Conservation (phyloP, 2,329 filamentous ascomycete species). For the Didymella segeticola region DNA sequence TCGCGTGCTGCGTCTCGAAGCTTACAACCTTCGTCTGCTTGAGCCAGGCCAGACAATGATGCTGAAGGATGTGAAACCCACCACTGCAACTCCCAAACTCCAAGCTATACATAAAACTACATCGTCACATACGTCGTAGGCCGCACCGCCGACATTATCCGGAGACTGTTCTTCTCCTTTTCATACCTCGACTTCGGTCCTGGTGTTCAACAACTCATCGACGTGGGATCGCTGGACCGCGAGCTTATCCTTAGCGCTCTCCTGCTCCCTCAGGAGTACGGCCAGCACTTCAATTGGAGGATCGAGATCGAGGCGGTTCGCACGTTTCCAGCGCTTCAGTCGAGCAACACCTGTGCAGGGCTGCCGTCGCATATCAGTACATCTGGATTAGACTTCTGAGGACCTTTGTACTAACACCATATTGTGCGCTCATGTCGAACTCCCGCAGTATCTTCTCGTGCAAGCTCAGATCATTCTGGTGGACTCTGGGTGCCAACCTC, state of each 20-base stretch:
- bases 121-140: not conserved
- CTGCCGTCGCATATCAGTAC: constrained; percentile 54
- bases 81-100: constrained; percentile 22
- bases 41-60: constrained; percentile 1
- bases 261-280: constrained; percentile 76
- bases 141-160: not conserved
- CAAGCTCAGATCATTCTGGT: constrained; percentile 74
- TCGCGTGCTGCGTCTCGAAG: not conserved
- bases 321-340: constrained; percentile 85
- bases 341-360: constrained; percentile 87
- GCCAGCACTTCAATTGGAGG: constrained; percentile 91
- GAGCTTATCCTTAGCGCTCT: constrained; percentile 54
- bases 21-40: constrained; percentile 1
- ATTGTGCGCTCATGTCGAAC: constrained; percentile 91
- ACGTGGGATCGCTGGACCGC: constrained; percentile 73
- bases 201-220: constrained; percentile 67
- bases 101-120: constrained; percentile 7
- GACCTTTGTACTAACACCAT: constrained; percentile 73
- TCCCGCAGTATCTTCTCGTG: constrained; percentile 88
- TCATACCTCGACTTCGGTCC: constrained; percentile 49
- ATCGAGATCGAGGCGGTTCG: constrained; percentile 79
- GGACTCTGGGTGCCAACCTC: constrained; percentile 73
- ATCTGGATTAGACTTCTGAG: no score
- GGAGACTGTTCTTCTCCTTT: not conserved
- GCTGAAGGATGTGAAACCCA: constrained; percentile 11